phyloP scores from a whole-genome alignment of 805 yeast genomes.

The Sugiyamaella floridensis region DNA sequence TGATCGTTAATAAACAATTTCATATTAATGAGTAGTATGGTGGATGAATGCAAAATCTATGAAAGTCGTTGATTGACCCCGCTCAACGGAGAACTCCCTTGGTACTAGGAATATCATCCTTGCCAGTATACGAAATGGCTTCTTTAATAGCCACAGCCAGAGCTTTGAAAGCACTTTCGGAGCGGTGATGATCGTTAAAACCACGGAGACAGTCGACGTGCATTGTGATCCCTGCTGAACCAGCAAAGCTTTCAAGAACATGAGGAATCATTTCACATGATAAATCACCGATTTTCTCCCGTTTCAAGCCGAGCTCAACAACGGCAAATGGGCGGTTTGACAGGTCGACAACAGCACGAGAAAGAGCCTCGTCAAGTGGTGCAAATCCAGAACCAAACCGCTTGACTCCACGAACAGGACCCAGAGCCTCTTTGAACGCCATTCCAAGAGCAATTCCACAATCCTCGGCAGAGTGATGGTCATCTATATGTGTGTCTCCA shows the following conservation, averaged over 20 bases:
- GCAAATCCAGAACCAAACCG: constrained; percentile 92
- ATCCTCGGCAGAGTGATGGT: constrained; percentile 95
- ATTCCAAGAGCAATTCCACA: constrained; percentile 86
- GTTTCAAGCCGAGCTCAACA: constrained; percentile 77
- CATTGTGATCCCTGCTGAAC: constrained; percentile 80
- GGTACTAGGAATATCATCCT: constrained; percentile 89
- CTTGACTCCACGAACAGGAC: constrained; percentile 82
- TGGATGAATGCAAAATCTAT: too few species aligned
- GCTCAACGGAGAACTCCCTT: constrained; percentile 67
- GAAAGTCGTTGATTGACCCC: too few species aligned
- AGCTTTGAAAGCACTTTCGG: constrained; percentile 95
- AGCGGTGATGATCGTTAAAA: constrained; percentile 90
- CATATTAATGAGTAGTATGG: neutral
- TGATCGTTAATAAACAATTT: too few species aligned
- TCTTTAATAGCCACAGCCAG: constrained; percentile 87
- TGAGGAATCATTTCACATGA: constrained; percentile 98
- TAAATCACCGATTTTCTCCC: constrained; percentile 90
- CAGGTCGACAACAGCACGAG: constrained; percentile 92
- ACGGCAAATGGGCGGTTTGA: constrained; percentile 92
- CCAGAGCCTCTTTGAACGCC: constrained; percentile 85
- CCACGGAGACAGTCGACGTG: constrained; percentile 95
- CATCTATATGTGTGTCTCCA: constrained; percentile 94
- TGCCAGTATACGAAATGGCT: constrained; percentile 75
- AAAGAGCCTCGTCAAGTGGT: constrained; percentile 92
- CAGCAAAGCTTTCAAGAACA: constrained; percentile 88